Conservation (phyloP, 257 asterid species). For the Solanum ahanhuiri region DNA sequence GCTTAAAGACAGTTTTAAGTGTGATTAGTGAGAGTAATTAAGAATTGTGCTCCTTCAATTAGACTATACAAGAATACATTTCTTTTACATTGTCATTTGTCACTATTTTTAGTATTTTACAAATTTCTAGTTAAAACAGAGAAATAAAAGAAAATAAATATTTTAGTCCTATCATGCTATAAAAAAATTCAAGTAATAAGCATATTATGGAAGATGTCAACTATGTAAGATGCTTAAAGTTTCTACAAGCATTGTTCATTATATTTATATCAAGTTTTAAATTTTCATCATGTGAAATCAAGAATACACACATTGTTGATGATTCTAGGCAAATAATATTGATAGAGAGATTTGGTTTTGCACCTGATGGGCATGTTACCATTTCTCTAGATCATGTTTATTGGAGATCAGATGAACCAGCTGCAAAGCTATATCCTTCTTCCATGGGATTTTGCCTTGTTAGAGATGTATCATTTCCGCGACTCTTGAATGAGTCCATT, state of each 20-base stretch:
- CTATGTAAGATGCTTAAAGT: not conserved
- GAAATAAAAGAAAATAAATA: not conserved
- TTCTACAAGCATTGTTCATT: not conserved
- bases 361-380: slow-evolving; percentile 7
- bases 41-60: not conserved
- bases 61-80: not conserved
- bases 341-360: slow-evolving; percentile 16
- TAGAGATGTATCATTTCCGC: slow-evolving; percentile 9
- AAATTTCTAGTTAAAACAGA: not conserved
- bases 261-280: not conserved
- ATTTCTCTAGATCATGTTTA: slow-evolving; percentile 7
- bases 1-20: not conserved
- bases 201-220: not conserved
- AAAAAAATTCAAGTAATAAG: not conserved
- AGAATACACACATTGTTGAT: slow-evolving; percentile 6
- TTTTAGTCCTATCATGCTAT: not conserved
- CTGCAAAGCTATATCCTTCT: slow-evolving; percentile 14
- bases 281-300: slow-evolving; percentile 14
- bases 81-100: not conserved
- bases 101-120: not conserved
- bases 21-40: not conserved
- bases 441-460: slow-evolving; percentile 25
- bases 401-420: slow-evolving; percentile 9
- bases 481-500: slow-evolving; percentile 16
- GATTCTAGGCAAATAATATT: slow-evolving; percentile 20